phyloP scores from a whole-genome alignment of 805 yeast genomes.

The Blastobotrys peoriensis region DNA sequence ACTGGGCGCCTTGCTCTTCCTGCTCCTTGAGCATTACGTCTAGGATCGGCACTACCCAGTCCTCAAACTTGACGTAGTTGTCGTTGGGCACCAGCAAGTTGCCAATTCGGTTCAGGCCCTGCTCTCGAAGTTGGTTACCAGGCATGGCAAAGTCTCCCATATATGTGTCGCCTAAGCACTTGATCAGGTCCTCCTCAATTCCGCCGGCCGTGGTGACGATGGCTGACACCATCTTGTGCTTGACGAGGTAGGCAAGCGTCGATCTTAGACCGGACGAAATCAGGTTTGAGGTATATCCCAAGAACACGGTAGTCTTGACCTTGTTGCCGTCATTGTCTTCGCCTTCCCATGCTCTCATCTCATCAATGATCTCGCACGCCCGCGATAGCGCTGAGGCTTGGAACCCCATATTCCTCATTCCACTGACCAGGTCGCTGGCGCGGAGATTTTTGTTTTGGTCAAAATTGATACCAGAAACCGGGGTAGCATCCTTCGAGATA shows the following conservation, averaged over 20 bases:
- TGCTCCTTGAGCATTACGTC: constrained; percentile 87
- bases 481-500: constrained; percentile 70
- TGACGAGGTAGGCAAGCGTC: constrained; percentile 80
- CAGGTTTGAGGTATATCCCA: constrained; percentile 95
- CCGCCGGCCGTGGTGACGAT: constrained; percentile 98
- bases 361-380: constrained; percentile 88
- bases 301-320: constrained; percentile 83
- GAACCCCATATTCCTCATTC: constrained; percentile 95
- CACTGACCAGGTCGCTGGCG: constrained; percentile 69
- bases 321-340: constrained; percentile 49
- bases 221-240: constrained; percentile 90
- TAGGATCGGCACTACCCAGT: constrained; percentile 95
- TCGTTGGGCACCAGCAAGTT: constrained; percentile 95
- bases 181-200: constrained; percentile 93
- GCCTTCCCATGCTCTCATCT: constrained; percentile 94
- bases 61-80: constrained; percentile 95
- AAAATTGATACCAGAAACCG: constrained; percentile 87
- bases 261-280: constrained; percentile 93
- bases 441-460: constrained; percentile 69
- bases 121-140: constrained; percentile 79
- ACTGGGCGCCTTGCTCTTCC: constrained; percentile 55
- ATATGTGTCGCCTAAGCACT: constrained; percentile 93
- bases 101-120: constrained; percentile 97
- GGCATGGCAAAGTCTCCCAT: constrained; percentile 84
- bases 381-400: constrained; percentile 83